Evolutionary conservation across 495 filamentous ascomycete species (phyloP).

Genomic region (Jackrogersella multiformis): DNA sequence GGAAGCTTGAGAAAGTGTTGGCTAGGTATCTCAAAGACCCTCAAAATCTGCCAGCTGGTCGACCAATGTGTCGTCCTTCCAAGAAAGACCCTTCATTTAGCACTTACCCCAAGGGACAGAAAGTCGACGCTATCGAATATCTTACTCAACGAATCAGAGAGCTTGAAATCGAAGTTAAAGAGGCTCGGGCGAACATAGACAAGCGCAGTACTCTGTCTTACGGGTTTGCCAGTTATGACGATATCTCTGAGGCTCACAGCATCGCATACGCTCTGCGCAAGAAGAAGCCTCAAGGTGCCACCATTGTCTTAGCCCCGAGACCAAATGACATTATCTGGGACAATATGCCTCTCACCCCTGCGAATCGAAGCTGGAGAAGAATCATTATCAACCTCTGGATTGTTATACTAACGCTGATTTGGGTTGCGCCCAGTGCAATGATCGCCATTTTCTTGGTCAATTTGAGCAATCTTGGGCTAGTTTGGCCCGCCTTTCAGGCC

Average conservation of each 20-base stretch:
- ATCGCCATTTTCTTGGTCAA: constrained; percentile 94
- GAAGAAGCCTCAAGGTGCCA: constrained; percentile 83
- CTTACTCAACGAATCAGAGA: constrained; percentile 83
- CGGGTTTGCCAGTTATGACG: constrained; percentile 93
- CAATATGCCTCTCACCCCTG: constrained; percentile 77
- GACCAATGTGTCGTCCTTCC: constrained; percentile 81
- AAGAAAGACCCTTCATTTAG: constrained; percentile 70
- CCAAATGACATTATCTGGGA: constrained; percentile 97
- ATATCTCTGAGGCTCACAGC: constrained; percentile 85
- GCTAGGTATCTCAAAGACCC: constrained; percentile 92
- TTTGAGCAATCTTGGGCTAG: constrained; percentile 75
- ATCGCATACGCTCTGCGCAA: constrained; percentile 83
- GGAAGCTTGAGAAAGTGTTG: constrained; percentile 80
- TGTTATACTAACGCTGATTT: constrained; percentile 79
- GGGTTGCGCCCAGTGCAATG: constrained; percentile 92
- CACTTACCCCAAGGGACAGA: constrained; percentile 69
- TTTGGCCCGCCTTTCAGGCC: constrained; percentile 80
- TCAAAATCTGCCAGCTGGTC: constrained; percentile 76
- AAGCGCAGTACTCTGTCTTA: constrained; percentile 87
- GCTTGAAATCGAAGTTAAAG: constrained; percentile 84
- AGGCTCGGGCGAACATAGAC: constrained; percentile 82
- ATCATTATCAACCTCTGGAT: constrained; percentile 88
- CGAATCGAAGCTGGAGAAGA: constrained; percentile 72
- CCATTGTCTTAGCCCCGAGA: constrained; percentile 78
- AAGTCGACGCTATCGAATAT: constrained; percentile 94